Evolutionary conservation across 208 protist species (phyloP).

Genomic region (Leishmania martiniquensis): DNA sequence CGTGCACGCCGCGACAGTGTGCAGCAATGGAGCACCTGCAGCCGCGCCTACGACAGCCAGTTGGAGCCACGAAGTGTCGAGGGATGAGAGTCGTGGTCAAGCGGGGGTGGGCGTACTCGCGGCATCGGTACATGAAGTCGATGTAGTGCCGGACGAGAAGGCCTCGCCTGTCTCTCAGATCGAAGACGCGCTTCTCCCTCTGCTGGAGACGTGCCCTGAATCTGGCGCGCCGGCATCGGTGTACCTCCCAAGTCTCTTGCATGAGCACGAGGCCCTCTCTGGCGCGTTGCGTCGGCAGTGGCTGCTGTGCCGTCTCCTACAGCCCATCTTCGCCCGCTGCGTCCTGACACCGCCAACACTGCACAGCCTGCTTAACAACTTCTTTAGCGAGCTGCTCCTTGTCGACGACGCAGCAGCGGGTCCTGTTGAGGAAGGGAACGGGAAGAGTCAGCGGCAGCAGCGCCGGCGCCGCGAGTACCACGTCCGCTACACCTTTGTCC

Average conservation of each 20-base stretch:
- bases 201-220: neutral
- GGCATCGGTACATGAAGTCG: neutral
- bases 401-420: neutral
- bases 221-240: neutral
- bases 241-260: neutral
- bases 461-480: slow-evolving; percentile 5
- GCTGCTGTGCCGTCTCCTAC: slow-evolving; percentile 26
- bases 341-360: slow-evolving; percentile 18
- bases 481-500: slow-evolving; percentile 30
- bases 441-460: neutral
- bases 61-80: neutral
- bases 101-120: neutral
- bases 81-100: neutral
- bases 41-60: neutral
- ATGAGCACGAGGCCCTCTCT: slow-evolving; percentile 1
- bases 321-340: slow-evolving; percentile 20
- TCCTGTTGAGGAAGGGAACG: neutral
- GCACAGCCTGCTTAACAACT: slow-evolving; percentile 8
- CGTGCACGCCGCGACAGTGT: neutral
- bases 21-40: neutral
- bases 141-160: neutral
- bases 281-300: slow-evolving; percentile 21
- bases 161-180: neutral
- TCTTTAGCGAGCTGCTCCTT: slow-evolving; percentile 15
- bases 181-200: slow-evolving; percentile 2